These are phyloP conservation scores for Tolypocladium tundrense DNA, from an alignment of 2,329 filamentous ascomycete species.

Conservation along the genomic window DNA sequence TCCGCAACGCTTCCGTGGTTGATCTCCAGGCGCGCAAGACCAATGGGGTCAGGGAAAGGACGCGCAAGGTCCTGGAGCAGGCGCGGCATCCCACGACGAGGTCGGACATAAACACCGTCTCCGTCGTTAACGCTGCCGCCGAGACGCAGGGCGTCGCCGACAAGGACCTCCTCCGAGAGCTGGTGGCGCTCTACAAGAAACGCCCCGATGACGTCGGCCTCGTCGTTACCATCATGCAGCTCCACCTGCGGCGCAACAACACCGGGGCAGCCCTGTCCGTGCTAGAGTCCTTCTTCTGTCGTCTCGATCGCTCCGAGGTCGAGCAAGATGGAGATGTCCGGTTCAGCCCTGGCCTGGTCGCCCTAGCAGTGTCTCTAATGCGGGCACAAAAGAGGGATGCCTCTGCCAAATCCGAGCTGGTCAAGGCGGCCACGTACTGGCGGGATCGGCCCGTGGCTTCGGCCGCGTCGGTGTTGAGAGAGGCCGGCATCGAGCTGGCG, in stretches of 20 bases:
- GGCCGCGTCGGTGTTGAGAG: slow-evolving; percentile 59
- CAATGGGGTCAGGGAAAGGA: slow-evolving; percentile 44
- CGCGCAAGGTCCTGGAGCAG: slow-evolving; percentile 27
- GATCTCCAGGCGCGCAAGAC: slow-evolving; percentile 60
- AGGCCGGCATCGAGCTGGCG: slow-evolving; percentile 74
- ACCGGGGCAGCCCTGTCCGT: slow-evolving; percentile 63
- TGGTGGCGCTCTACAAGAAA: slow-evolving; percentile 60
- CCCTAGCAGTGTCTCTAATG: slow-evolving; percentile 70
- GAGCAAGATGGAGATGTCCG: slow-evolving; percentile 56
- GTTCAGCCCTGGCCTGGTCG: slow-evolving; percentile 76
- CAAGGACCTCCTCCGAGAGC: slow-evolving; percentile 57
- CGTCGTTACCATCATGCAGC: slow-evolving; percentile 67
- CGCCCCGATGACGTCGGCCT: slow-evolving; percentile 74
- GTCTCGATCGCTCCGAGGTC: slow-evolving; percentile 52
- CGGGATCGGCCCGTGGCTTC: slow-evolving; percentile 38
- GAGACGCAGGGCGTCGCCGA: slow-evolving; percentile 53
- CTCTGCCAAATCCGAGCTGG: slow-evolving; percentile 62
- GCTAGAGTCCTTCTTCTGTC: slow-evolving; percentile 64
- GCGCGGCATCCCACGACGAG: slow-evolving; percentile 16
- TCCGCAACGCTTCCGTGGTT: slow-evolving; percentile 52
- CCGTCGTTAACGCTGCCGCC: slow-evolving; percentile 59
- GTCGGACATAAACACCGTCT: slow-evolving; percentile 28
- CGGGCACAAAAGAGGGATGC: slow-evolving; percentile 61
- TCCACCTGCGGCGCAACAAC: slow-evolving; percentile 66
- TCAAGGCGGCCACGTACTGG: slow-evolving; percentile 77